phyloP scores from a whole-genome alignment of 2,329 filamentous ascomycete species.

The Colletotrichum scovillei region DNA sequence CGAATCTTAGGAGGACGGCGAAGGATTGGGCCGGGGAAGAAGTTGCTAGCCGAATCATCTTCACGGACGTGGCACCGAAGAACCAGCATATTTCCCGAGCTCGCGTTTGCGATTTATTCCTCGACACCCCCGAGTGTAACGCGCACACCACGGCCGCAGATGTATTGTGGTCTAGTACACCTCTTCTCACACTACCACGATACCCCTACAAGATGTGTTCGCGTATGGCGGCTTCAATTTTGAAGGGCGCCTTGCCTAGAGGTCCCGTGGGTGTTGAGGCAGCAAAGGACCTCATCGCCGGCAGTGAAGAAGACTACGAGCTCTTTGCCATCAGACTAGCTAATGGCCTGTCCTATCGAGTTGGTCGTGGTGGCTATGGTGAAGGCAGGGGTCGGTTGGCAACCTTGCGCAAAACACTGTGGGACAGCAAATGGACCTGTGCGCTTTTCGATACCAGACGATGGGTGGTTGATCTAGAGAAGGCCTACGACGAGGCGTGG shows the following conservation, averaged over 20 bases:
- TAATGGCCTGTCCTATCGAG: constrained; percentile 69
- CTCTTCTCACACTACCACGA: constrained; percentile 87
- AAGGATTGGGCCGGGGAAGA: constrained; percentile 84
- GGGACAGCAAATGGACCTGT: constrained; percentile 85
- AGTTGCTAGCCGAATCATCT: constrained; percentile 88
- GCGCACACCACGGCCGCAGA: constrained; percentile 98
- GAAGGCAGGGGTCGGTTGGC: constrained; percentile 76
- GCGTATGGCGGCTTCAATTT: constrained; percentile 95
- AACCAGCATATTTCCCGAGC: constrained; percentile 93
- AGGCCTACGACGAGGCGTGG: constrained; percentile 91
- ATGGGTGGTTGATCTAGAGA: constrained; percentile 92
- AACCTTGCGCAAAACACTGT: constrained; percentile 84
- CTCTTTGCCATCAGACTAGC: constrained; percentile 77
- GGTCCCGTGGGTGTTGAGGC: constrained; percentile 73
- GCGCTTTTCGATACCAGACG: constrained; percentile 90
- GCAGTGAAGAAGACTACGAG: constrained; percentile 86
- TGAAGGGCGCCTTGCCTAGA: constrained; percentile 87
- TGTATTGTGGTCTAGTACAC: constrained; percentile 95
- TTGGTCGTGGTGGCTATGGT: constrained; percentile 56
- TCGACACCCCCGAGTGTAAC: constrained; percentile 98
- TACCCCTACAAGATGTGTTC: constrained; percentile 99
- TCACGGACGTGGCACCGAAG: constrained; percentile 97
- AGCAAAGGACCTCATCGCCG: constrained; percentile 80
- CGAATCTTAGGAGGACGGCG: constrained; percentile 84
- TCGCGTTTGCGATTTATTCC: constrained; percentile 90